A percentile compares a stretch with the other conserved stretches of the same genome.
These are phyloP conservation scores for Meredithiella fracta DNA, from an alignment of 2,329 filamentous ascomycete genomes.

Conservation along the genomic window DNA sequence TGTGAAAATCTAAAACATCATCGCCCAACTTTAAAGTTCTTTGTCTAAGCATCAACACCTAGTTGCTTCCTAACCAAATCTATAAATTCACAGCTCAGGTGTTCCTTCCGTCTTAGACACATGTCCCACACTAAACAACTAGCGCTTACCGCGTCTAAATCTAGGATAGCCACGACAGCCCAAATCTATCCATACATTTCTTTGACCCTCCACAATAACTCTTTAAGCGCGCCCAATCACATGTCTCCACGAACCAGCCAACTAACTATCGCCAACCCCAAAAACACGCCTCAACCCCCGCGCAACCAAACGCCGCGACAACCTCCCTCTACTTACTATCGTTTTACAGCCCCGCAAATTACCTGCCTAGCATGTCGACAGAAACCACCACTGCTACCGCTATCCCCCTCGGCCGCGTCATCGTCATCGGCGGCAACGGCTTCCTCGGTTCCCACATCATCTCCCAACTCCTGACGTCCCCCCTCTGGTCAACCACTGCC, in stretches of 20 bases:
- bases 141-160: not conserved
- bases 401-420: conserved; percentile 44
- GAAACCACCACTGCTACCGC: not conserved
- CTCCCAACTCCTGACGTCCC: conserved; percentile 44
- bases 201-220: not conserved
- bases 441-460: conserved; percentile 75
- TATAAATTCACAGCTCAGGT: not conserved
- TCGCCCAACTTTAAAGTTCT: not conserved
- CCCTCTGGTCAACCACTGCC: conserved; percentile 27
- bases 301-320: not conserved
- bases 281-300: not conserved
- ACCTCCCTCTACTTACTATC: not conserved
- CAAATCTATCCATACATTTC: not conserved
- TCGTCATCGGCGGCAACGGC: conserved; percentile 70
- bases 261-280: not conserved
- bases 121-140: not conserved
- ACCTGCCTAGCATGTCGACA: not conserved
- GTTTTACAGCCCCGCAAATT: not conserved
- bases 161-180: not conserved
- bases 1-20: not conserved
- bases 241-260: not conserved
- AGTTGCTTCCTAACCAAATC: not conserved
- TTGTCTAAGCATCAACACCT: not conserved
- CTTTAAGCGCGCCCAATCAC: not conserved
- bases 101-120: not conserved